These are phyloP conservation scores for Chondrus crispus DNA, from an alignment of 23 red algal species.

Conservation along the genomic window DNA sequence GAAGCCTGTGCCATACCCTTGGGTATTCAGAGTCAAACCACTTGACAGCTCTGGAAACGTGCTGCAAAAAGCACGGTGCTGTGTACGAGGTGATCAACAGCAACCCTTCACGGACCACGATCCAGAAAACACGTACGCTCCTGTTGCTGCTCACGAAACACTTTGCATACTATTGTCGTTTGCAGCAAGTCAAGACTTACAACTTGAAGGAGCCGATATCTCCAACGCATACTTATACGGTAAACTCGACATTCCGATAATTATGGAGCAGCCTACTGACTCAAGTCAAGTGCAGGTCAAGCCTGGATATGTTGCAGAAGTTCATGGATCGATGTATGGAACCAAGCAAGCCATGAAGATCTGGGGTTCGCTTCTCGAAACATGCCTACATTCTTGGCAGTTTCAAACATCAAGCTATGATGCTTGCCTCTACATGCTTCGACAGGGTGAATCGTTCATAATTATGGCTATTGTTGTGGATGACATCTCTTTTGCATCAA, in stretches of 20 bases:
- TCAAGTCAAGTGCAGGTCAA: not conserved
- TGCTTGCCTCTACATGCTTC: not conserved
- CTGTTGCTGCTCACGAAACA: slow-evolving; percentile 29
- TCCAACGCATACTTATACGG: slow-evolving; percentile 22
- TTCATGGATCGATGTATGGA: not conserved
- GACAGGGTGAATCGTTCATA: not conserved
- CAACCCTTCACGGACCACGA: not conserved
- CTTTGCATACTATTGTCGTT: not conserved
- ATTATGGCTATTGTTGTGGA: not conserved
- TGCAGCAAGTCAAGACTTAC: not conserved
- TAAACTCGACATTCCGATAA: not conserved
- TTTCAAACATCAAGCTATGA: not conserved
- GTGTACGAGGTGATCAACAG: slow-evolving; percentile 33
- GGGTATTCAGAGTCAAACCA: not conserved
- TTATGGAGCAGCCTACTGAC: slow-evolving; percentile 6
- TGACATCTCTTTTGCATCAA: not conserved
- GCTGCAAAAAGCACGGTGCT: slow-evolving; percentile 18
- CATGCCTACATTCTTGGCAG: not conserved
- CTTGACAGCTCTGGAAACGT: not conserved
- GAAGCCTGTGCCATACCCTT: not conserved
- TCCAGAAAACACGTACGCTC: not conserved
- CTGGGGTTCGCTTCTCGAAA: not conserved
- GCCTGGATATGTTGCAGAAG: slow-evolving; percentile 4
- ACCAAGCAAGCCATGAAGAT: not conserved
- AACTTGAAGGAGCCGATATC: slow-evolving; percentile 3